Percentiles rank a stretch among this genome's conserved stretches.
Evolutionary conservation across 257 asterid genomes (phyloP).

Genomic region (Avicennia marina): DNA sequence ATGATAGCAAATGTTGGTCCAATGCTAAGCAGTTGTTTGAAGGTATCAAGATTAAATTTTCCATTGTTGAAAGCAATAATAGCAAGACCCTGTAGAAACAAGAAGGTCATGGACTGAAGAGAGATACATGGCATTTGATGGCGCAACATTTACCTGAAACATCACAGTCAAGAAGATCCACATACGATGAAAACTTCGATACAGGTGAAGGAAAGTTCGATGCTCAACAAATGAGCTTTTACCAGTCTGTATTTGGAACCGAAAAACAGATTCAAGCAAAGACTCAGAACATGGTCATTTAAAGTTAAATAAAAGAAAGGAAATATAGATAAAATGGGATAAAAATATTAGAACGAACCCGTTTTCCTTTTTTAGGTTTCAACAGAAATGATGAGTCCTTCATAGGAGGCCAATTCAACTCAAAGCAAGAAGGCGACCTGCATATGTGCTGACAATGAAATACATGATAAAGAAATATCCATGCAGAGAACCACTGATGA

Average conservation of each 20-base stretch:
- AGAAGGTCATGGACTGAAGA: neutral
- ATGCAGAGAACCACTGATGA: no score
- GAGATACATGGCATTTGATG: neutral
- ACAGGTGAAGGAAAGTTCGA: slow-evolving; percentile 89
- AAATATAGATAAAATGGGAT: slow-evolving; percentile 6
- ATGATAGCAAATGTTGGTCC: slow-evolving; percentile 87
- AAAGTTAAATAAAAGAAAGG: neutral
- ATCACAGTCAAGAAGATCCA: slow-evolving; percentile 86
- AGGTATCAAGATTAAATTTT: slow-evolving; percentile 60
- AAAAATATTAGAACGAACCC: slow-evolving; percentile 54
- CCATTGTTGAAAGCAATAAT: slow-evolving; percentile 77
- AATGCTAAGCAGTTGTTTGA: slow-evolving; percentile 70
- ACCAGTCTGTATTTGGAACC: slow-evolving; percentile 56
- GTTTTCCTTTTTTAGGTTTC: slow-evolving; percentile 61
- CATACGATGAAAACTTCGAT: slow-evolving; percentile 95
- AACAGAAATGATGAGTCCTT: slow-evolving; percentile 55
- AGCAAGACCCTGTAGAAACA: slow-evolving; percentile 60
- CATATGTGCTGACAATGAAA: slow-evolving; percentile 16
- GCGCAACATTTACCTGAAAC: slow-evolving; percentile 70
- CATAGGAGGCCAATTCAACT: slow-evolving; percentile 85
- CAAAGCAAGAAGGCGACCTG: slow-evolving; percentile 95
- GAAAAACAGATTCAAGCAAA: slow-evolving; percentile 1
- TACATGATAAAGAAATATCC: no score
- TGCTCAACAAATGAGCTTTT: slow-evolving; percentile 97
- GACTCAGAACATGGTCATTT: neutral